Base-by-base conservation (phyloP, 2,329 filamentous ascomycete genomes). In the Aureobasidium sp. region DNA sequence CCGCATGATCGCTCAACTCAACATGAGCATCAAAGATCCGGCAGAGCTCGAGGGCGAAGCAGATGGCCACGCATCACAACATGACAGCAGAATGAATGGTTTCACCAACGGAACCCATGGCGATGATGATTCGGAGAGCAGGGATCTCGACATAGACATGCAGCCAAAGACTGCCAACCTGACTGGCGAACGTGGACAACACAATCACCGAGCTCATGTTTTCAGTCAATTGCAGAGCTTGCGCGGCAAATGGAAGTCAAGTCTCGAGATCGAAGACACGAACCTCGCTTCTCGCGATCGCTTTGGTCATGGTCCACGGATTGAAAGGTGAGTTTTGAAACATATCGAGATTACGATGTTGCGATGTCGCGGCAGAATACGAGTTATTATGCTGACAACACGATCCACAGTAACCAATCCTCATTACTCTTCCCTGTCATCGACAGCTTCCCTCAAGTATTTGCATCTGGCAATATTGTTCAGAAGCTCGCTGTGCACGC, bases 381-480 rank as follows among this genome's bases (percentile, higher is more conserved):
- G 34, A 42, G 17, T 2, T 10, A 20, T 17, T 7, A 37, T 47
- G 41, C 37, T 62, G 39, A 55, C 27, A 29, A 44, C 15, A 34
- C 4, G 15, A 20, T 39, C 10, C 29, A 65, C 6, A 67, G 65
- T 17, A 65, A 83, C 68, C 75, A 79, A 50, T 75, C 75, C 46
- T 64, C 75, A 2, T 79, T 93, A 8, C 77, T 82, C 1, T 94
- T 91, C 70, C 91, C 93, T 1, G 71, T 92, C 32, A 81, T 96
- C 37, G 87, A 94, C 70, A 96, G 91, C 72, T 97, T 89, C 71
- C 94, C 94, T 0, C 77, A 78, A 34, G 87, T 97, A 60, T 91
- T 92, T 73, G 72, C 80, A 20, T 75, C 79, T 57, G 72, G 72
- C 2, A 67, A 72, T 56, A 70, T 58, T 66, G 75, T 63, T 64